Evolutionary conservation across 2,329 filamentous ascomycete species (phyloP).

Genomic region (Aureobasidium musti): DNA sequence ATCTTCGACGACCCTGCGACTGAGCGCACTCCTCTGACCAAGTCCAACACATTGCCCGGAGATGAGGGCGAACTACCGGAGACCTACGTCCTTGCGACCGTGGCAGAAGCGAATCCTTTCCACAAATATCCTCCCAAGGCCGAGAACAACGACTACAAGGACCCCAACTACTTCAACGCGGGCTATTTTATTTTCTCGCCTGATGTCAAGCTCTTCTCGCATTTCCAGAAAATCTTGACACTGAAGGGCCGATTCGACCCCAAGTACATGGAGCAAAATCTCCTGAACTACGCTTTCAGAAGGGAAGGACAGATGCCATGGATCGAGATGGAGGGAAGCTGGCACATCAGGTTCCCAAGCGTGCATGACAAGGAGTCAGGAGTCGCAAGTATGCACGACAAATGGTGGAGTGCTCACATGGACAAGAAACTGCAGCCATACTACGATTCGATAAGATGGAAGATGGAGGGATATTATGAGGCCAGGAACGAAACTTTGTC

Average conservation of each 20-base stretch:
- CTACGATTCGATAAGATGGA: constrained; percentile 39
- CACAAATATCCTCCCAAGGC: constrained; percentile 43
- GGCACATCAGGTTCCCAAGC: constrained; percentile 44
- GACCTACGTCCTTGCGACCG: constrained; percentile 41
- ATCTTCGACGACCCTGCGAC: constrained; percentile 41
- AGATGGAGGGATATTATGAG: constrained; percentile 40
- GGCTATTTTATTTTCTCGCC: constrained; percentile 44
- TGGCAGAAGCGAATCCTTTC: constrained; percentile 40
- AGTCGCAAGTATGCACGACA: constrained; percentile 43
- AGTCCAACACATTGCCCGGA: background rate
- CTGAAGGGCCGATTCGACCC: constrained; percentile 37
- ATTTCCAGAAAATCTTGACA: constrained; percentile 32
- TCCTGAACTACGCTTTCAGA: constrained; percentile 43
- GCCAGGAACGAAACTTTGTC: too few species aligned
- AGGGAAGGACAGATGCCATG: constrained; percentile 45
- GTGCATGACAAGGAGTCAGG: constrained; percentile 42
- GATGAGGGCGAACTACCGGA: constrained; percentile 35
- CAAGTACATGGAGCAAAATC: constrained; percentile 43
- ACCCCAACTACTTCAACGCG: constrained; percentile 41
- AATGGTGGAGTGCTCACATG: constrained; percentile 43
- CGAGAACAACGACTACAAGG: constrained; percentile 35
- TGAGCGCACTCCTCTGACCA: constrained; percentile 27
- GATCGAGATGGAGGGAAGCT: constrained; percentile 38
- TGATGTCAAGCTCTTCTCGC: constrained; percentile 36
- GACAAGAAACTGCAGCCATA: constrained; percentile 40